Evolutionary conservation across 441 rosid genomes (phyloP).

Genomic region (Corymbia calophylla): DNA sequence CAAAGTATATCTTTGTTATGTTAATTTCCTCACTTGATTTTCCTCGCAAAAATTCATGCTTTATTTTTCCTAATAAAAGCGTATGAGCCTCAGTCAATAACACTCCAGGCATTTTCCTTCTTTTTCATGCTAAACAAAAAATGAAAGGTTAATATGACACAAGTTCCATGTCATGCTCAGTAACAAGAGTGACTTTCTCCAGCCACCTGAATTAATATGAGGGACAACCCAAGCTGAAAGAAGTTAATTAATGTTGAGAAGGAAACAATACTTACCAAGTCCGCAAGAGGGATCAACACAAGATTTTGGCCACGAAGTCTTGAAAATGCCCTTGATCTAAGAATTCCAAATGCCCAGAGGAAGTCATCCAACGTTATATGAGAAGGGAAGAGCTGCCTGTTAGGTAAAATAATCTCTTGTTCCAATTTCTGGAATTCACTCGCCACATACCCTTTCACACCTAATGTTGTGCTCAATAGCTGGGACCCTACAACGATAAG

Average conservation of each 20-base stretch:
- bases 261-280: constrained; percentile 47
- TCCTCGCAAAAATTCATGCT: background rate
- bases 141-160: background rate
- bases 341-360: constrained; percentile 90
- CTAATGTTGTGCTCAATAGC: constrained; percentile 63
- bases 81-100: background rate
- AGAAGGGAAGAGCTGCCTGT: constrained; percentile 54
- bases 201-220: background rate
- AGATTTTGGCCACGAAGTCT: constrained; percentile 86
- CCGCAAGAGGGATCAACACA: constrained; percentile 83
- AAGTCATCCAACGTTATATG: constrained; percentile 58
- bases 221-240: background rate
- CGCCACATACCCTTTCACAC: constrained; percentile 56
- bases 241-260: background rate
- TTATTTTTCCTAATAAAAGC: background rate
- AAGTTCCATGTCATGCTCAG: background rate
- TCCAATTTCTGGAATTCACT: constrained; percentile 55
- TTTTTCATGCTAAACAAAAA: background rate
- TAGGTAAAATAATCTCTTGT: constrained; percentile 55
- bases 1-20: background rate
- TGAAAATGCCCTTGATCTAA: constrained; percentile 83
- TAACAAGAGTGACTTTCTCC: background rate
- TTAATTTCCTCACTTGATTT: background rate
- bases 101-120: background rate
- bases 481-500: constrained; percentile 56